Conservation (phyloP, 805 yeast genomes). For the Spencermartinsiella europaea region DNA sequence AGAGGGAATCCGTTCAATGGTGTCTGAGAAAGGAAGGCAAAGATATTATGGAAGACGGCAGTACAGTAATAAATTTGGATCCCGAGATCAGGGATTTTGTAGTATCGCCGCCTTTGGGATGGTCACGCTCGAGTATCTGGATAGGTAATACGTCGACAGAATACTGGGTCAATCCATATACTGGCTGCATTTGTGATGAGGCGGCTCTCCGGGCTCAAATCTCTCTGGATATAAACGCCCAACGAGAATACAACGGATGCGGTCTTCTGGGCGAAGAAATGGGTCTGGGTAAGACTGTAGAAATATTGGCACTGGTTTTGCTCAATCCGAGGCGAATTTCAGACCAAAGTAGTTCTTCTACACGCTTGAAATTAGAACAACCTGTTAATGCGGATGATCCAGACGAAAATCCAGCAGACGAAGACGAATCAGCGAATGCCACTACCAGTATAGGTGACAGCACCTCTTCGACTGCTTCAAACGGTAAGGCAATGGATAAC, state of each 20-base stretch:
- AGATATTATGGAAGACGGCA: conserved; percentile 8
- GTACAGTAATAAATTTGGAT: conserved; percentile 21
- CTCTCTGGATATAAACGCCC: conserved; percentile 3
- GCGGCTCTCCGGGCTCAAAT: conserved; percentile 4
- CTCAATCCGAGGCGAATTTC: conserved; percentile 47
- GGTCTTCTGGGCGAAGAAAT: conserved; percentile 90
- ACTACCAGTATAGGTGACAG: not conserved
- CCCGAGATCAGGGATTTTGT: conserved; percentile 16
- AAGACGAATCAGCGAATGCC: not conserved
- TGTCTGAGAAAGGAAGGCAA: conserved; percentile 34
- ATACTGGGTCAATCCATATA: conserved; percentile 28
- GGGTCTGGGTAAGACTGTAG: conserved; percentile 97
- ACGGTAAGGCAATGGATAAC: not conserved
- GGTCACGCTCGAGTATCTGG: conserved; percentile 16
- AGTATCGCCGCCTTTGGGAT: conserved; percentile 25
- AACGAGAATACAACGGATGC: conserved; percentile 35
- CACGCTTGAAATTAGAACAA: too few species aligned
- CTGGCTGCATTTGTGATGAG: conserved; percentile 16
- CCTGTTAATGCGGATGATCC: too few species aligned
- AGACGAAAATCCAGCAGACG: too few species aligned
- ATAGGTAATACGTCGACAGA: conserved; percentile 8
- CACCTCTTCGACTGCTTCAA: not conserved
- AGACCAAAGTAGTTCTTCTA: not conserved
- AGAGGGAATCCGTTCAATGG: conserved; percentile 35
- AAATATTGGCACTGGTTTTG: conserved; percentile 60